Evolutionary conservation across 2,329 filamentous ascomycete genomes (phyloP), one percentile per base, ranked within the genome.

Genomic region (Nemania sp.): DNA sequence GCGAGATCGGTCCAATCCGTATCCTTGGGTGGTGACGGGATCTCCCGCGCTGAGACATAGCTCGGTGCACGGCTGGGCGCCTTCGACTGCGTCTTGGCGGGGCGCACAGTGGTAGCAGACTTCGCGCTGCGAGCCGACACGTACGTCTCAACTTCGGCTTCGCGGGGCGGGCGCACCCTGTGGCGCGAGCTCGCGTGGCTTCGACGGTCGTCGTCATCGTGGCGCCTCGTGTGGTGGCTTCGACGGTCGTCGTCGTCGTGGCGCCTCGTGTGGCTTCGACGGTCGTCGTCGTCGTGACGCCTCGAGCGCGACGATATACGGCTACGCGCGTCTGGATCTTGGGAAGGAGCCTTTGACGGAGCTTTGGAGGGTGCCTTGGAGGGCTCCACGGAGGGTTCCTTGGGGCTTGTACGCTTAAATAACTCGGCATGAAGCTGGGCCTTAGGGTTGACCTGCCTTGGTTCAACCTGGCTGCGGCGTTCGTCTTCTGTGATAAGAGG

Each of bases 141-240:
- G 60, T 79, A 82, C 37, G 77, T 78, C 18, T 79, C 77, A 15
- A 73, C 73, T 11, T 81, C 80, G 10, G 72, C 64, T 52, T 76
- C 68, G 34, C 72, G 68, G 4, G 57, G 65, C 7, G 53, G 65
- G 5, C 40, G 58, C 15, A 51, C 39, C 5, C 51, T 49, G 39
- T 69, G 65, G 21, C 67, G 67, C 18, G 72, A 68, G 45, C 62
- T 59, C 6, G 61, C 65, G 57, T 75, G 73, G 51, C 61, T 60
- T 7, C 65, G 58, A 13, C 47, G 45, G 20, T 61, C 49, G 32
- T 52, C 55, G 17, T 58, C 55, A 11, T 34, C 46, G 37, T 50
- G 11, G 35, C 46, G 37, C 21, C n/a, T n/a, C n/a, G n/a, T 3
- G 25, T 54, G 48, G 7, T 54, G 49, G 17, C 46, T 49, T 13